These are phyloP conservation scores for Ceratorhiza oryzae-sativae DNA, from an alignment of 1,284 basidiomycete genomes.

Conservation along the genomic window DNA sequence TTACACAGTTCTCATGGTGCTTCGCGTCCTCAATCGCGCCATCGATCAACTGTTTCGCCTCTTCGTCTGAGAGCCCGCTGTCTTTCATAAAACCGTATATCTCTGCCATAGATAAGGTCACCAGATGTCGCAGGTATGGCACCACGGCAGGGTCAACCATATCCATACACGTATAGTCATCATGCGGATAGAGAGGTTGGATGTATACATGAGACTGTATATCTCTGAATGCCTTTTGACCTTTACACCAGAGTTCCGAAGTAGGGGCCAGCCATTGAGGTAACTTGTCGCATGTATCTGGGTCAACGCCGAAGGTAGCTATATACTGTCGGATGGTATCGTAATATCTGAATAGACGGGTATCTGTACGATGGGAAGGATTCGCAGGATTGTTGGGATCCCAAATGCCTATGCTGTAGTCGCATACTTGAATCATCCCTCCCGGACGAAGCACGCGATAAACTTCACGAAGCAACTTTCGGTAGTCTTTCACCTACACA, in stretches of 20 bases:
- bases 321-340: background rate
- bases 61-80: background rate
- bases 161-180: background rate
- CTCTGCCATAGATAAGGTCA: background rate
- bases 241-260: background rate
- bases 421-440: background rate
- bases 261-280: background rate
- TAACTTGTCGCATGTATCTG: constrained; percentile 7
- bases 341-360: background rate
- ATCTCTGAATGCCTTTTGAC: background rate
- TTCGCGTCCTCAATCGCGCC: background rate
- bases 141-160: background rate
- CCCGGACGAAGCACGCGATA: constrained; percentile 13
- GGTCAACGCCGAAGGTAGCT: background rate
- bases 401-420: background rate
- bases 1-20: too few species aligned
- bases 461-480: background rate
- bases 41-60: background rate
- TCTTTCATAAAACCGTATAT: background rate
- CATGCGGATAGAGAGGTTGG: background rate
- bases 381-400: background rate
- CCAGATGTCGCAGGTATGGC: background rate
- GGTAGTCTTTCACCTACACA: constrained; percentile 19
- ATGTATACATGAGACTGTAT: background rate
- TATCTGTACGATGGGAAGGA: background rate